These are phyloP conservation scores for Mucor lusitanicus DNA, from an alignment of 371 early-diverging fungal species.

Conservation along the genomic window DNA sequence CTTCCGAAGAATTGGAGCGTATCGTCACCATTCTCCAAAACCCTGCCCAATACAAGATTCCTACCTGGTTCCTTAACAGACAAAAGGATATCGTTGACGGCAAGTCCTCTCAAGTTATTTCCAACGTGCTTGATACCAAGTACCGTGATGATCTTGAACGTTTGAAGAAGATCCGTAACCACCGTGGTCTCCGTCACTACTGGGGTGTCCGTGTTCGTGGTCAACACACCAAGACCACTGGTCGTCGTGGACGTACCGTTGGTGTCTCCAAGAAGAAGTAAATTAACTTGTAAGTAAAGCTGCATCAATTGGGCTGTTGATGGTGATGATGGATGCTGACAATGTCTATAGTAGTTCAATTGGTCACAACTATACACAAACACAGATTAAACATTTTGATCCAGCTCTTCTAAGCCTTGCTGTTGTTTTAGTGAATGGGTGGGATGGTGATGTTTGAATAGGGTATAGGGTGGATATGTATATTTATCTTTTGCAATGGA, in stretches of 20 bases:
- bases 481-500: not conserved
- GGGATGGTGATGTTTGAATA: not conserved
- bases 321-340: too few species aligned
- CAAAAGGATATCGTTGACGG: slow-evolving; percentile 98
- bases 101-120: slow-evolving; percentile 91
- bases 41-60: slow-evolving; percentile 96
- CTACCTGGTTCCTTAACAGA: slow-evolving; percentile 98
- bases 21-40: slow-evolving; percentile 91
- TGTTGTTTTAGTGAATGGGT: not conserved
- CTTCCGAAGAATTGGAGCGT: slow-evolving; percentile 91
- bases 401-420: not conserved
- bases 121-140: slow-evolving; percentile 95
- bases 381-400: not conserved
- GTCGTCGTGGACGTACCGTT: slow-evolving; percentile 96
- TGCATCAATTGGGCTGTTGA: too few species aligned
- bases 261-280: slow-evolving; percentile 99
- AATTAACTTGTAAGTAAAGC: not conserved
- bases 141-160: slow-evolving; percentile 97
- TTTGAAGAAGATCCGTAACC: slow-evolving; percentile 95
- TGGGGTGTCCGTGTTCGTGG: slow-evolving; percentile 96
- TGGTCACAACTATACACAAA: not conserved
- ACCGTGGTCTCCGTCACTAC: slow-evolving; percentile 96
- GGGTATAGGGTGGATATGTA: not conserved
- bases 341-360: not conserved
- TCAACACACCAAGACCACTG: slow-evolving; percentile 99